phyloP scores from a whole-genome alignment of 257 asterid genomes.

The Penstemon newberryi region DNA sequence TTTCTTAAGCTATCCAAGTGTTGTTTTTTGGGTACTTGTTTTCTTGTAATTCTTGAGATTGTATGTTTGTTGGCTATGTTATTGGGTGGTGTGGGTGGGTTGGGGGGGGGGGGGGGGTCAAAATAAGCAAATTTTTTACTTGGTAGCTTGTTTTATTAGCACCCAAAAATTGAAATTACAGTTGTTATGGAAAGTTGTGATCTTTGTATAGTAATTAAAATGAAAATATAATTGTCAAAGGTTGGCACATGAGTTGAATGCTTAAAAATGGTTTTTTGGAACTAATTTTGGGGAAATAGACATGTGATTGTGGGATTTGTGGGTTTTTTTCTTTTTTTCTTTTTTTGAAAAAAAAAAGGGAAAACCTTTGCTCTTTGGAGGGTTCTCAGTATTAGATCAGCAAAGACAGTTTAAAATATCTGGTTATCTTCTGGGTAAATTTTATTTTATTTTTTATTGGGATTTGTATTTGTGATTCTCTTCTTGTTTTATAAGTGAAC shows the following conservation, averaged over 20 bases:
- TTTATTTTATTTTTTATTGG: background rate
- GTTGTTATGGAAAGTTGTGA: slow-evolving; percentile 6
- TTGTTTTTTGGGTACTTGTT: slow-evolving; percentile 15
- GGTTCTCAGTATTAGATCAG: slow-evolving; percentile 11
- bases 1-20: slow-evolving; percentile 32
- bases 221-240: slow-evolving; percentile 33
- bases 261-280: slow-evolving; percentile 22
- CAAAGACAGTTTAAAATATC: slow-evolving; percentile 3
- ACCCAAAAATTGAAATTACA: slow-evolving; percentile 3
- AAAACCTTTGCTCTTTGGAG: slow-evolving; percentile 9
- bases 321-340: background rate
- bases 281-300: slow-evolving; percentile 12
- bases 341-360: slow-evolving; percentile 6
- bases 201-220: slow-evolving; percentile 15
- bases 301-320: background rate
- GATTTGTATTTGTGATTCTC: slow-evolving; percentile 17
- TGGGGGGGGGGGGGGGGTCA: background rate
- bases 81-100: slow-evolving; percentile 7
- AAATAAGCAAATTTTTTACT: slow-evolving; percentile 27
- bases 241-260: slow-evolving; percentile 41
- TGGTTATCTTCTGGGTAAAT: slow-evolving; percentile 1
- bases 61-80: background rate
- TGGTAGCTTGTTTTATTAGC: slow-evolving; percentile 20
- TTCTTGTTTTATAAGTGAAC: slow-evolving; percentile 16
- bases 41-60: slow-evolving; percentile 26